Evolutionary conservation across 1,139 yeast species (phyloP).

Genomic region (Yamadazyma spencermartinsiae): DNA sequence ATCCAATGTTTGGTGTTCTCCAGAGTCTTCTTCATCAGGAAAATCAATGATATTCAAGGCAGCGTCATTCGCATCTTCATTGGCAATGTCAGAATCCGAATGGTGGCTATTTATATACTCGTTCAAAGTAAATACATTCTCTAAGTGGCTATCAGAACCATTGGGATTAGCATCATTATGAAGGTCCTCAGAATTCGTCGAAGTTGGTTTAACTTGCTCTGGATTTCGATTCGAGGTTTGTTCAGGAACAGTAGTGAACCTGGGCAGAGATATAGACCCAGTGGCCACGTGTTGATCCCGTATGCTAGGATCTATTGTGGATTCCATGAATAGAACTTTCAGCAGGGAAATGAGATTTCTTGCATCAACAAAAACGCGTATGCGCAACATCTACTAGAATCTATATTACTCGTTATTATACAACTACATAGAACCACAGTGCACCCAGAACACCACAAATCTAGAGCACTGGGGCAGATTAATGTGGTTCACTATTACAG

Average conservation of each 20-base stretch:
- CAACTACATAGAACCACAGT: no score
- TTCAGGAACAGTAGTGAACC: not conserved
- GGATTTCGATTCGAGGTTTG: no score
- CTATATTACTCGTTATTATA: no score
- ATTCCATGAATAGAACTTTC: not conserved
- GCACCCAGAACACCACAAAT: no score
- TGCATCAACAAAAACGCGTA: slow-evolving; percentile 1
- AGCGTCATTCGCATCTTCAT: slow-evolving; percentile 14
- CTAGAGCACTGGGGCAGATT: no score
- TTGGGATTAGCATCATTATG: not conserved
- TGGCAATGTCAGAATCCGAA: slow-evolving; percentile 2
- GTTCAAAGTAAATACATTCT: slow-evolving; percentile 44
- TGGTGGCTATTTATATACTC: slow-evolving; percentile 41
- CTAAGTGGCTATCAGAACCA: slow-evolving; percentile 4
- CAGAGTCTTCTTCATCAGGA: slow-evolving; percentile 5
- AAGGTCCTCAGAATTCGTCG: not conserved
- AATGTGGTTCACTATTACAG: not conserved
- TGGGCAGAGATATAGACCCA: not conserved
- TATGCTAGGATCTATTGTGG: slow-evolving; percentile 1
- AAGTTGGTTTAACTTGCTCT: no score
- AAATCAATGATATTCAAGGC: slow-evolving; percentile 21
- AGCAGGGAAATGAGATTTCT: not conserved
- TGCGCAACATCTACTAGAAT: not conserved
- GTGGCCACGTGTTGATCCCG: not conserved
- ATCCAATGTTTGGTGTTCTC: not conserved